Base-by-base conservation (phyloP, 208 protist genomes). In the Crithidia bombi region DNA sequence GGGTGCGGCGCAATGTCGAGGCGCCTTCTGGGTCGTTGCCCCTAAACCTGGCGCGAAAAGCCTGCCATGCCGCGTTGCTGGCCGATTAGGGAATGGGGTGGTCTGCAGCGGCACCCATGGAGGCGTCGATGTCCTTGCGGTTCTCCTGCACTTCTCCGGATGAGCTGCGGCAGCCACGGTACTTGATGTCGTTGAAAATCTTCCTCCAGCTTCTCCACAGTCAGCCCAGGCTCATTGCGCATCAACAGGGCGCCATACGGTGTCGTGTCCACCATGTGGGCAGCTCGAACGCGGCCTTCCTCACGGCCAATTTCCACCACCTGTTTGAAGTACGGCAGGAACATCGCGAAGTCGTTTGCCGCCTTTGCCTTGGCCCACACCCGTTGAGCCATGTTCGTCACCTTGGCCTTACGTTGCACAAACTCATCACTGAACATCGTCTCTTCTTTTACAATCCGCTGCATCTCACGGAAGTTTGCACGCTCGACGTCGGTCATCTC, bases 1-100 rank as follows among this genome's bases (percentile, higher is more conserved):
- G 94, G 91, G 67, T 96, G 87, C 15, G 77, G 28, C n/a, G 86
- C 87, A 25, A 86, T 62, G 72, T 96, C 90, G 41, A 94, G 72
- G 6, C 90, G 81, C 88, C 90, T 1, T 93, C 84, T 66, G 94
- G 86, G 74, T 90, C 78, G 73, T 86, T 95, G 39, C 83, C 69
- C 87, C 79, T n/a, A 87, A 38, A 83, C 61, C 19, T 71, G 54
- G n/a, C 84, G 90, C 89, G 5, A 87, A 73, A 32, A 77, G 71
- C 17, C 59, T 62, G n/a, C 75, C 25, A n/a, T n/a, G n/a, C n/a
- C n/a, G n/a, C n/a, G n/a, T n/a, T n/a, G n/a, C n/a, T n/a, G n/a
- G n/a, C n/a, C n/a, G n/a, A n/a, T n/a, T n/a, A n/a, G 38, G 17
- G 7, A 32, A 19, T 3, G 38, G 17, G 21, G 51, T 7, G 30